Evolutionary conservation across 1,284 basidiomycete genomes (phyloP).

Genomic region (Boletus smithii): DNA sequence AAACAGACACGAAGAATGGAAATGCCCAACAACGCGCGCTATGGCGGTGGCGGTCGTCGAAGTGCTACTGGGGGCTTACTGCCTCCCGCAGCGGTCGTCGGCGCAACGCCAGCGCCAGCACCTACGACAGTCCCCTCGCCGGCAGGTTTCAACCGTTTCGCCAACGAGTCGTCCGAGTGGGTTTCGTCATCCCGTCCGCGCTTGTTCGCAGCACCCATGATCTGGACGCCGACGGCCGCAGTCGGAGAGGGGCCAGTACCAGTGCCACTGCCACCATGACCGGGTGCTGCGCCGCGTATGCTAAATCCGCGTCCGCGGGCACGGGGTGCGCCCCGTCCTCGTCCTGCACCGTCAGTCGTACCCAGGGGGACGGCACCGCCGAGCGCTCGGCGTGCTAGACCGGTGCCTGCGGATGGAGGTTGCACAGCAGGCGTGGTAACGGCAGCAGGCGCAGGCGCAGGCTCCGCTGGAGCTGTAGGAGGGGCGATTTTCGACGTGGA

Average conservation of each 20-base stretch:
- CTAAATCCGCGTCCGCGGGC: slow-evolving; percentile 30
- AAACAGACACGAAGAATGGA: too few species aligned
- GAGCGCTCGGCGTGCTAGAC: slow-evolving; percentile 21
- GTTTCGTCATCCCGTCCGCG: slow-evolving; percentile 59
- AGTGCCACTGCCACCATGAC: slow-evolving; percentile 40
- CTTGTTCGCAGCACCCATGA: slow-evolving; percentile 66
- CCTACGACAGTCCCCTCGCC: slow-evolving; percentile 3
- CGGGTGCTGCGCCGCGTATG: slow-evolving; percentile 42
- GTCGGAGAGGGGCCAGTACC: slow-evolving; percentile 30
- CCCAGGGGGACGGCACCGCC: slow-evolving; percentile 30
- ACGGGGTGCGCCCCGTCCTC: slow-evolving; percentile 37
- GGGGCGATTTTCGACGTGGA: neutral
- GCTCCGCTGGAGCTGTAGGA: too few species aligned
- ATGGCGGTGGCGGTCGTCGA: slow-evolving; percentile 32
- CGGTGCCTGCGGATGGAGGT: slow-evolving; percentile 10
- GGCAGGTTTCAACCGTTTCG: slow-evolving; percentile 67
- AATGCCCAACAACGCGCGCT: neutral
- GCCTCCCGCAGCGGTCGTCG: slow-evolving; percentile 3
- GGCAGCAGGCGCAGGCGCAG: slow-evolving; percentile 12
- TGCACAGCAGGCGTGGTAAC: slow-evolving; percentile 4
- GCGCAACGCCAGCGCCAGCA: neutral
- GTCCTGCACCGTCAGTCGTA: slow-evolving; percentile 14
- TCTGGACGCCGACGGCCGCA: slow-evolving; percentile 43
- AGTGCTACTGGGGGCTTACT: slow-evolving; percentile 35
- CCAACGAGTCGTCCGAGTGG: slow-evolving; percentile 55